Conservation (phyloP, 179 eudicot genomes). For the Spinacia oleracea region DNA sequence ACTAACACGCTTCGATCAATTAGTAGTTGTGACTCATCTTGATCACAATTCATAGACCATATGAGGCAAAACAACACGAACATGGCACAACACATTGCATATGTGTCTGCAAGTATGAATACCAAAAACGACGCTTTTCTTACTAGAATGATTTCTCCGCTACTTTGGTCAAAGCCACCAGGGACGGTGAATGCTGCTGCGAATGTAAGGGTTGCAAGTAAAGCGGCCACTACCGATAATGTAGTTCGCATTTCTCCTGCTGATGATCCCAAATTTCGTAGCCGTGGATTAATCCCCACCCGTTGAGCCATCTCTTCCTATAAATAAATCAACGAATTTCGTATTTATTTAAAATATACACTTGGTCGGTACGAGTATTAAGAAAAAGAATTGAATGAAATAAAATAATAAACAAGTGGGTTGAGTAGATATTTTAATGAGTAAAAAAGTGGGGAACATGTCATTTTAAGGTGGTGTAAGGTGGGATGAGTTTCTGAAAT, state of each 20-base stretch:
- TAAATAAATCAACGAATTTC: no score
- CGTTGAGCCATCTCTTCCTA: constrained; percentile 14
- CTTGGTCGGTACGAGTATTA: no score
- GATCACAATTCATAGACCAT: constrained; percentile 22
- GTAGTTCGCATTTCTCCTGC: constrained; percentile 17
- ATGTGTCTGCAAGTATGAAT: constrained; percentile 18
- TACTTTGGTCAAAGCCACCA: constrained; percentile 11
- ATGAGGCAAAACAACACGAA: constrained; percentile 17
- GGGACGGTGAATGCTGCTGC: constrained; percentile 29
- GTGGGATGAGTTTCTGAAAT: no score
- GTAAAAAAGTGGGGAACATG: no score
- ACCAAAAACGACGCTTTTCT: background rate
- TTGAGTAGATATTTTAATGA: no score
- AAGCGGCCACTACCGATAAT: constrained; percentile 20
- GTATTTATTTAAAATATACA: no score
- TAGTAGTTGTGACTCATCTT: background rate
- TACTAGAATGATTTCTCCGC: constrained; percentile 7
- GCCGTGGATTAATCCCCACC: background rate
- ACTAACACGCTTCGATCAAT: constrained; percentile 21
- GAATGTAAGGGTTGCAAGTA: constrained; percentile 20
- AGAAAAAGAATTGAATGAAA: no score
- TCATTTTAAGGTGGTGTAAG: no score
- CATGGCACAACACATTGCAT: constrained; percentile 22
- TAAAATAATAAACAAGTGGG: no score
- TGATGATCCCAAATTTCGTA: constrained; percentile 7